Evolutionary conservation across 257 asterid species (phyloP).

Genomic region (Jaltomata sinuosa): DNA sequence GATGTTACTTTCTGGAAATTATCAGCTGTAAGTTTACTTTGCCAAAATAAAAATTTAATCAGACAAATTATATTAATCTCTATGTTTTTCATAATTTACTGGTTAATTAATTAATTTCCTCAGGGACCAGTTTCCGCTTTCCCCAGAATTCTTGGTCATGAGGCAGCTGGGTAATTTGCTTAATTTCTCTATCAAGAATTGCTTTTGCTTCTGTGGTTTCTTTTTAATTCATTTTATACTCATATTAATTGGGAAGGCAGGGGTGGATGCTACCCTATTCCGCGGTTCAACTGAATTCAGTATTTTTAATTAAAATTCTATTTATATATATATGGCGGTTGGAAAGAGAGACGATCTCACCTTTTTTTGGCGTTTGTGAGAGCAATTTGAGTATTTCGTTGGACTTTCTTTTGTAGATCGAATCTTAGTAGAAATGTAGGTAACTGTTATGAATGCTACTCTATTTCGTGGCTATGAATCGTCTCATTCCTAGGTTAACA

Average conservation of each 20-base stretch:
- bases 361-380: background rate
- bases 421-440: background rate
- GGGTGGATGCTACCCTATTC: too few species aligned
- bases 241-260: too few species aligned
- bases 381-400: background rate
- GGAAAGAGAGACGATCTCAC: background rate
- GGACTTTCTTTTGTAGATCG: background rate
- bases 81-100: background rate
- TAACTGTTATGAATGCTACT: too few species aligned
- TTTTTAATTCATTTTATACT: too few species aligned
- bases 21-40: conserved; percentile 9
- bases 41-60: too few species aligned
- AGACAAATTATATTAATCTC: background rate
- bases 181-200: background rate
- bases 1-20: conserved; percentile 35
- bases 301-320: too few species aligned
- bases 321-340: background rate
- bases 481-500: too few species aligned
- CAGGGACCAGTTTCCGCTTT: conserved; percentile 22
- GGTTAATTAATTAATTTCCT: background rate
- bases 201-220: background rate
- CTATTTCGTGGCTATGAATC: too few species aligned
- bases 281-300: too few species aligned
- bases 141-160: conserved; percentile 40
- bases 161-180: conserved; percentile 30